Percentiles rank a stretch among this genome's conserved stretches.
These are phyloP conservation scores for Brachypodium distachyon DNA, from an alignment of 202 grass and related monocot species.

Conservation along the genomic window DNA sequence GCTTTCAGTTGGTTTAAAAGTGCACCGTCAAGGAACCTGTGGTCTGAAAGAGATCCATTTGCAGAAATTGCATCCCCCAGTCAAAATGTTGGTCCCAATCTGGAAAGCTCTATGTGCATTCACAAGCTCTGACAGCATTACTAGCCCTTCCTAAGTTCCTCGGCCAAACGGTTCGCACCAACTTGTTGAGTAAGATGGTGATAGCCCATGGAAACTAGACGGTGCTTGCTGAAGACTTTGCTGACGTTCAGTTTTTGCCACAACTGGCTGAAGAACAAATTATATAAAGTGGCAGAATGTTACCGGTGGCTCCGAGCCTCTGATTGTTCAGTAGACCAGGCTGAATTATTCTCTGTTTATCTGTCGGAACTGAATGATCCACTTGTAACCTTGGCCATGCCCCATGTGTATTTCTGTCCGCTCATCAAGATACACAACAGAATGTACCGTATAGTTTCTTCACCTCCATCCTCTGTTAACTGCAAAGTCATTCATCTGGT, in stretches of 20 bases:
- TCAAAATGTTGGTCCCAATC: constrained; percentile 61
- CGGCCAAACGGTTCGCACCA: background rate
- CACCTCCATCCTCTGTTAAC: no score
- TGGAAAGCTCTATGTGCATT: constrained; percentile 55
- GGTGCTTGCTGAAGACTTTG: constrained; percentile 7
- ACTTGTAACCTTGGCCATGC: background rate
- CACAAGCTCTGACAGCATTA: constrained; percentile 9
- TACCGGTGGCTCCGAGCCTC: background rate
- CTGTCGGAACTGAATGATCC: background rate
- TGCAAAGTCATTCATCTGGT: constrained; percentile 4
- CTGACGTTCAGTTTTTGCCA: background rate
- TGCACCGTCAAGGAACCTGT: background rate
- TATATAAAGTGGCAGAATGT: background rate
- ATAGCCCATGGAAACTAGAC: background rate
- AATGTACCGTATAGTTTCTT: background rate
- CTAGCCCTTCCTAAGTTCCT: background rate
- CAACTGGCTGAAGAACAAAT: background rate
- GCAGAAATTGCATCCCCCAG: constrained; percentile 49
- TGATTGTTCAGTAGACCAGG: background rate
- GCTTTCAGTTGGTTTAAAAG: background rate
- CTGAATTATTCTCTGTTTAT: no score
- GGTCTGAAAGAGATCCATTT: constrained; percentile 13
- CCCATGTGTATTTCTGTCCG: background rate
- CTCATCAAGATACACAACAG: background rate
- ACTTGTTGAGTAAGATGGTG: background rate